Evolutionary conservation across 768 basidiomycete genomes (phyloP).

Genomic region (Podaxis mareebaensis): DNA sequence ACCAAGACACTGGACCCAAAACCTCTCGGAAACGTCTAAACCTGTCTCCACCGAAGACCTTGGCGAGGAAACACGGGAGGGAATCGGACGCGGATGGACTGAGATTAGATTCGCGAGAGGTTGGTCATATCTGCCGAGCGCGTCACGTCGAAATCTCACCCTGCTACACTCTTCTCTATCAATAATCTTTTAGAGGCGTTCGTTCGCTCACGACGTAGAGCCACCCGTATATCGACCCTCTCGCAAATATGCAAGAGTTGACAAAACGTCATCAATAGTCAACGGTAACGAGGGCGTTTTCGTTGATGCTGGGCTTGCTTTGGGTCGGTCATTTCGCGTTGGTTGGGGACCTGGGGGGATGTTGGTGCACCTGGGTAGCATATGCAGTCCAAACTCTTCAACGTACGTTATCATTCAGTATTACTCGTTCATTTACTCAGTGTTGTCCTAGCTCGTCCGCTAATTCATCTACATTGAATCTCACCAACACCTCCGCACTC

Average conservation of each 20-base stretch:
- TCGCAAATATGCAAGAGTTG: conserved; percentile 78
- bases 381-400: conserved; percentile 59
- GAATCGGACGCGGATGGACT: conserved; percentile 75
- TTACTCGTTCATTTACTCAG: conserved; percentile 5
- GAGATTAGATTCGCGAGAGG: conserved; percentile 63
- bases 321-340: conserved; percentile 87
- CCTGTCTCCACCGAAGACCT: conserved; percentile 35
- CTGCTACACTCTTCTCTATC: background rate
- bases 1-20: conserved; percentile 34
- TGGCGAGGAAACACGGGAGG: conserved; percentile 72
- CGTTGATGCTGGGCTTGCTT: conserved; percentile 80
- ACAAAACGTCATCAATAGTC: conserved; percentile 63
- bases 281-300: conserved; percentile 63
- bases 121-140: conserved; percentile 28
- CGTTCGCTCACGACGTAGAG: conserved; percentile 75
- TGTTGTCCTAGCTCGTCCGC: conserved; percentile 49
- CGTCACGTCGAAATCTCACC: conserved; percentile 4
- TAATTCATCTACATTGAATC: conserved; percentile 61
- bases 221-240: conserved; percentile 71
- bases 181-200: conserved; percentile 55
- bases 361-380: conserved; percentile 72
- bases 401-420: conserved; percentile 42
- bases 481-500: conserved; percentile 36
- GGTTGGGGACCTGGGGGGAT: conserved; percentile 87
- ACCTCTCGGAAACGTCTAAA: conserved; percentile 32